phyloP scores from a whole-genome alignment of 495 filamentous ascomycete genomes.

The Penicillium mononematosum region DNA sequence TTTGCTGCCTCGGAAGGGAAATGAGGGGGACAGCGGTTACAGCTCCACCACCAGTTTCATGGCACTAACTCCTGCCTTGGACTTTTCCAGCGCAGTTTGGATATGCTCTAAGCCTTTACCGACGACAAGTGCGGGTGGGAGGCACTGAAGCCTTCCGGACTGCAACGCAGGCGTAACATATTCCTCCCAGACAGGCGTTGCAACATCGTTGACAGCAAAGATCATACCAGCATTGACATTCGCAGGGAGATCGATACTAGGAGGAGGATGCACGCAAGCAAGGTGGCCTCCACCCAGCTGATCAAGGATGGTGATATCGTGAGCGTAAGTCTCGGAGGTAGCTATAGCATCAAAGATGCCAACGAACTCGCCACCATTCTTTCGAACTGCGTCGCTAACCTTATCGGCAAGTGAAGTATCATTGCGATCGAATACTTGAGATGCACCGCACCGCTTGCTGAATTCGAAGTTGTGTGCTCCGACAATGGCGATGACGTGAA shows the following conservation, averaged over 20 bases:
- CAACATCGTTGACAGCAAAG: background rate
- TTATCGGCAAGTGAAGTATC: background rate
- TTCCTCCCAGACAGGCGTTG: background rate
- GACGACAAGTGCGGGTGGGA: background rate
- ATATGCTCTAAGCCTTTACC: background rate
- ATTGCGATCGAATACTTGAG: background rate
- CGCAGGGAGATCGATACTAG: background rate
- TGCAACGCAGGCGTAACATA: background rate
- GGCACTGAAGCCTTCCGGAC: background rate
- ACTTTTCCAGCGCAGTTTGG: background rate
- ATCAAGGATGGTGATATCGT: background rate
- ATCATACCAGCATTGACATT: background rate
- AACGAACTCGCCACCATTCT: background rate
- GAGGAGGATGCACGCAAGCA: background rate
- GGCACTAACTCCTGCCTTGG: background rate
- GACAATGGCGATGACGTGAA: background rate
- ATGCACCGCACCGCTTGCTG: background rate
- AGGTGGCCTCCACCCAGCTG: background rate
- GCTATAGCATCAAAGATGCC: background rate
- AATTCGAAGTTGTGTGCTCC: background rate
- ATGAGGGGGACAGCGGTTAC: background rate
- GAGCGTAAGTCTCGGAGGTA: background rate
- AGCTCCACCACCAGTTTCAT: background rate
- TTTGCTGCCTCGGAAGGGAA: background rate
- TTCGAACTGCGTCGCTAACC: background rate